These are phyloP conservation scores for Starmerella gropengiesseri DNA, from an alignment of 805 yeast species.

Conservation along the genomic window DNA sequence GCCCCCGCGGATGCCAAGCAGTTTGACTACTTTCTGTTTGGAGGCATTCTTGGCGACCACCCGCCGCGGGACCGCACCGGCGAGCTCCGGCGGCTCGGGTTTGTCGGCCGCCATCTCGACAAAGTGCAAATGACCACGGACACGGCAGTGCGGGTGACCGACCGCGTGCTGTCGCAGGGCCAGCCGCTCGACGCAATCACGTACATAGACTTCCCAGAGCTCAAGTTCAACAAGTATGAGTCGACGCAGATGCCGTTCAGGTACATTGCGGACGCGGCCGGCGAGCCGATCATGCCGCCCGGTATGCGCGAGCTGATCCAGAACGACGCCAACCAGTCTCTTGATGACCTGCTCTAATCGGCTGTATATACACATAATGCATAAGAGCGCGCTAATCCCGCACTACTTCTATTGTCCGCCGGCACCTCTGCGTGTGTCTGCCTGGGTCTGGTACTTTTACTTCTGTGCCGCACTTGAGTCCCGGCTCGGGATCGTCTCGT, in stretches of 20 bases:
- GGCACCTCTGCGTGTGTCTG: neutral
- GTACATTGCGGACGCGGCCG: slow-evolving; percentile 54
- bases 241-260: slow-evolving; percentile 97
- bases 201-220: slow-evolving; percentile 89
- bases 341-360: slow-evolving; percentile 21
- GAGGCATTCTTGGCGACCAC: slow-evolving; percentile 92
- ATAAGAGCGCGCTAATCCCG: neutral
- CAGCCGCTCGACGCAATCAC: slow-evolving; percentile 57
- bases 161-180: slow-evolving; percentile 54
- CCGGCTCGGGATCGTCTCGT: slow-evolving; percentile 43
- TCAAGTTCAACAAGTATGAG: slow-evolving; percentile 75
- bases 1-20: slow-evolving; percentile 52
- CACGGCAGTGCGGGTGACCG: slow-evolving; percentile 90
- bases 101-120: slow-evolving; percentile 79
- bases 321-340: slow-evolving; percentile 66
- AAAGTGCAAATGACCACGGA: slow-evolving; percentile 93
- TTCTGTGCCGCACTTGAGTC: no score
- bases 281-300: slow-evolving; percentile 73
- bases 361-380: neutral
- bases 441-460: neutral
- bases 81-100: slow-evolving; percentile 75
- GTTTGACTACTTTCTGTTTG: slow-evolving; percentile 86
- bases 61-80: slow-evolving; percentile 83
- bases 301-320: slow-evolving; percentile 85
- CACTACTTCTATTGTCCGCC: neutral